Evolutionary conservation across 768 basidiomycete genomes (phyloP), one percentile per base, ranked within the genome.

Genomic region (Lyophyllum decastes): DNA sequence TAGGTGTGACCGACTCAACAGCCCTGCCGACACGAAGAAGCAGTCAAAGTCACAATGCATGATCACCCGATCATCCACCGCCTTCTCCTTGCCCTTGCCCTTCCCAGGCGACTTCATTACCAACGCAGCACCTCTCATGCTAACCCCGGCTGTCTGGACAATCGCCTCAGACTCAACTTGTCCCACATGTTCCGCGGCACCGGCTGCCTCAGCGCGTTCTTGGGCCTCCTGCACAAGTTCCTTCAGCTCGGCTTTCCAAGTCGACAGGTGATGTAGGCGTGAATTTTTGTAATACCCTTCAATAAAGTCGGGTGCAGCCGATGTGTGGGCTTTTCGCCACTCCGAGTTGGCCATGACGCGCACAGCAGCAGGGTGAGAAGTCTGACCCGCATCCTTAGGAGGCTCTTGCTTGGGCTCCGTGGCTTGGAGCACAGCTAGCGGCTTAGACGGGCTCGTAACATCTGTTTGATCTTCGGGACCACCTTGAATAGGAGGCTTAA

Each of bases 1-100:
- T 45, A 97, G 72, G 58, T 96, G 83, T 0, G 94, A 92, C 1
- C 94, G 79, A 56, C 80, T 85, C 2, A 92, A 78, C 50, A 95
- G 73, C 0, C 94, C 93, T n/a, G 89, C 96, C 1, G 92, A 88
- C 11, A 98, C 95, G 68, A 99, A 99, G 78, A 98, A 98, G 61
- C 89, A 94, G 66, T 99, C 97, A 62, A 98, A 98, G 70, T 95
- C 93, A 63, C 90, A 92, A 65, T 95, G 93, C 90, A 95, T 92
- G 65, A 94, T 89, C 10, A 91, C 84, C 16, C 81, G 80, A 43
- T 86, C 82, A 33, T 78, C 79, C 33, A 77, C 77, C 16, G 77
- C 82, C 64, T 79, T 85, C 59, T 76, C 79, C 68, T 86, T 88
- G 44, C 77, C 81, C 61, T 87, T 87, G 65, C 78, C 81, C 59